Evolutionary conservation across 257 asterid genomes (phyloP), one percentile per base, ranked within the genome.

Genomic region (Primulina huaijiensis): DNA sequence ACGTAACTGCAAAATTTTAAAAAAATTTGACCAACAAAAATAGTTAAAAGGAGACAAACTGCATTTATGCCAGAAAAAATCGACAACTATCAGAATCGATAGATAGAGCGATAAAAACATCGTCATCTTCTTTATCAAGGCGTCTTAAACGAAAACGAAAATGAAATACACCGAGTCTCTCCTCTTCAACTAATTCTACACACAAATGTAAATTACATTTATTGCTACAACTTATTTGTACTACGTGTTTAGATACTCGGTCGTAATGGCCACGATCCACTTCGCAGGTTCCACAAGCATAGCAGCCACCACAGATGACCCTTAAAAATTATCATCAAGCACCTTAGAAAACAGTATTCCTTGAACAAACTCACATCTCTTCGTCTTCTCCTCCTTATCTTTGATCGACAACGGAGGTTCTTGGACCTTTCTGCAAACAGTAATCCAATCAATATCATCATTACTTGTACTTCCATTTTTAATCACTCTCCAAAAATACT

Each of bases 361-460:
- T 73, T 87, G 97, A 66, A 85, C 90, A 29, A 90, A 90, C 71
- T 72, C 76, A 12, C 96, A 82, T 76, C 90, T 84, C 87, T 88
- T 85, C 8, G 87, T 73, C 79, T 86, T 92, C 90, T 92, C 97
- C 81, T 90, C 98, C 77, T 87, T 80, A 63, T 92, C 98, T 79
- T 92, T 81, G 61, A 88, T 62, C 5, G 97, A 92, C 86, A 92
- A 74, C 0, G 96, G 92, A 57, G 93, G 82, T 67, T 84, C 80
- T 58, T 72, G 81, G 57, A 73, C 86, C 74, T 90, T 90, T 71
- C 97, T 92, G 93, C 83, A 76, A 65, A 30, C 20, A 3, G 25
- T 7, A 57, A 72, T 65, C 60, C 58, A 63, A 11, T 27, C n/a
- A 40, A 1, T 31, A 58, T 23, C n/a, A 25, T 60, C 19, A 6